Evolutionary conservation across 352 stramenopile genomes (phyloP), one percentile per base, ranked within the genome.

Genomic region (Phytopythium litorale): DNA sequence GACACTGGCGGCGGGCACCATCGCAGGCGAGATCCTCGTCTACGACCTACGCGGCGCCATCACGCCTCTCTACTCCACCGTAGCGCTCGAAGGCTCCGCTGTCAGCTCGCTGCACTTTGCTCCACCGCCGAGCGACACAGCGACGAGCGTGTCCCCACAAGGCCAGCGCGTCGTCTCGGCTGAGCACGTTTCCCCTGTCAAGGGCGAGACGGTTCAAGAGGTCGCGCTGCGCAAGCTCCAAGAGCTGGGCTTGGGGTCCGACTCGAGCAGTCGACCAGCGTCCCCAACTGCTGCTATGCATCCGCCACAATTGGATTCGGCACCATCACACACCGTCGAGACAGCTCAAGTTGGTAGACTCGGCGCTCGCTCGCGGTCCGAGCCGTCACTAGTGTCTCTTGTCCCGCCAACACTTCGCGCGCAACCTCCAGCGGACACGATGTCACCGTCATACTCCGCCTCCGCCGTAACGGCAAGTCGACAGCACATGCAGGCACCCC

Each of bases 31-130:
- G 23, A 77, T 92, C 25, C 56, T 87, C 4, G 53, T 90, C 25
- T 90, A 87, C 63, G 83, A 92, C 60, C 63, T 92, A 9, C 75
- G 83, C 11, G 78, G 80, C 19, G 71, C 69, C 6, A 89, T 89
- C 63, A 89, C 74, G 6, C 80, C 83, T 16, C 57, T 90, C 2
- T 84, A 81, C 40, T 73, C 70, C 16, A 77, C 65, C 1, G 67
- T 66, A 0, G 76, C 76, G 0, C 66, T 79, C 49, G 79, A 89
- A 7, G 64, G 64, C 7, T 68, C 68, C 3, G 66, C 66, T 12
- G 65, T 91, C 32, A 81, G 73, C 43, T 87, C 78, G 19, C 67
- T 91, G 8, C 77, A 91, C 19, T 91, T 91, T 53, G 79, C 75
- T 23, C 66, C 68, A 7, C 67, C 78, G 0, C 60, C 46, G 28